These are phyloP conservation scores for Seminavis robusta DNA, from an alignment of 108 stramenopile species.

Conservation along the genomic window DNA sequence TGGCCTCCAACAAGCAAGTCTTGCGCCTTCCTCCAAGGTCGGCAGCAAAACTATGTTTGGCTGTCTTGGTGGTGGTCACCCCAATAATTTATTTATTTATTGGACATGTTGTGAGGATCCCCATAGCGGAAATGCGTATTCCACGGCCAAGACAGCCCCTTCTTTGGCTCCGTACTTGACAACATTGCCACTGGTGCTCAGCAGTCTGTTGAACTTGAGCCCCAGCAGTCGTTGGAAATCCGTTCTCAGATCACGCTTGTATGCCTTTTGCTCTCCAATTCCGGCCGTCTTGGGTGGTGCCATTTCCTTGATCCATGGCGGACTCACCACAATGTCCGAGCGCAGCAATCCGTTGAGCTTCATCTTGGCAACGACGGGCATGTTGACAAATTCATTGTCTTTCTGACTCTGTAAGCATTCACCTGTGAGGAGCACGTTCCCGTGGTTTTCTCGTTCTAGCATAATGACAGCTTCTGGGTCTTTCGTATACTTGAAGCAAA, in stretches of 20 bases:
- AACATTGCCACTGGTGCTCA: neutral
- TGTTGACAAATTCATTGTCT: neutral
- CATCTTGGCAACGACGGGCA: neutral
- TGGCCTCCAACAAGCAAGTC: too few relatives aligned
- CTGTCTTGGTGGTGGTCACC: too few relatives aligned
- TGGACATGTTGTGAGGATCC: too few relatives aligned
- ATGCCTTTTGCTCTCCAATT: neutral
- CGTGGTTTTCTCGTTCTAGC: conserved; percentile 1
- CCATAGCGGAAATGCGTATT: neutral
- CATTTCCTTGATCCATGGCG: neutral
- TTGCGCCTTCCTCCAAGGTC: too few relatives aligned
- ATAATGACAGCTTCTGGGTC: neutral
- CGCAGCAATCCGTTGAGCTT: neutral
- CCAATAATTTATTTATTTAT: too few relatives aligned
- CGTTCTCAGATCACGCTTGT: too few relatives aligned
- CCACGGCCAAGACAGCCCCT: conserved; percentile 1
- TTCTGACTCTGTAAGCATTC: neutral
- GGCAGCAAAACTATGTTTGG: too few relatives aligned
- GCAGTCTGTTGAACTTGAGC: conserved; percentile 1
- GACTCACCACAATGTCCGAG: neutral
- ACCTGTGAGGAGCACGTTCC: neutral
- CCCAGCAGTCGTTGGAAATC: neutral
- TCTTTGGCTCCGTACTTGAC: conserved; percentile 6
- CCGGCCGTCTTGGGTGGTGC: neutral
- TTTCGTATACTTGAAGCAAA: conserved; percentile 1